Base-by-base conservation (phyloP, 768 basidiomycete genomes). In the Tulasnella sp. region DNA sequence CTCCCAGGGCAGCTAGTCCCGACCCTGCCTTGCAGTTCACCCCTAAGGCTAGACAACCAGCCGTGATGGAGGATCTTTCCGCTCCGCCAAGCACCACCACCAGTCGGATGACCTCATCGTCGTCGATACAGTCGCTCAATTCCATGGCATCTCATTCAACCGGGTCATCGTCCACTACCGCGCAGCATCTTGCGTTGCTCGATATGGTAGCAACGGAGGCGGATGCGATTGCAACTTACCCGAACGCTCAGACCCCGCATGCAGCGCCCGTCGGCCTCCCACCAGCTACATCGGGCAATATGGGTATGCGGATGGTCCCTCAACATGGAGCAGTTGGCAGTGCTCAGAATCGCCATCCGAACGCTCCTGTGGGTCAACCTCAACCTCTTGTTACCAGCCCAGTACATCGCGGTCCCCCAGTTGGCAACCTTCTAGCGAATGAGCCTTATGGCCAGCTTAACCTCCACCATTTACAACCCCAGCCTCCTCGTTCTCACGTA, bases 201-300 rank as follows among this genome's bases (percentile, higher is more conserved):
- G 76, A 77, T 12, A 77, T 77, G 76, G 76, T 77, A 12, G 76
- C 76, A 34, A 77, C 52, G 24, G 76, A 77, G 24, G 76, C 62
- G 6, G 76, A 77, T 36, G 76, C 58, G 36, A 77, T 77, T 38
- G 52, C 73, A 19, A 40, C 34, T 40, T 12, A 34, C 14, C 58
- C 76, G 16, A 77, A 46, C 19, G 48, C 46, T 40, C 76, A 46
- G 16, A 77, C 76, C 24, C 76, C 76, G 19, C 76, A 77, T 8
- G 56, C 73, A 40, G 44, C 62, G 42, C 44, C 73, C n/a, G 73
- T 40, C 18, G n/a, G 73, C 39, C 44, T 74, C 21, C 38, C 73
- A 31, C 6, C 44, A 18, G 39, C 73, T 21, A 40, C 73, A 18
- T 31, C 31, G 19, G 21, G 73, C 38, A 74, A 74, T 14, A 36